Percentiles rank a stretch among this genome's conserved stretches.
Conservation (phyloP, 768 basidiomycete species). For the Naganishia antarctica region DNA sequence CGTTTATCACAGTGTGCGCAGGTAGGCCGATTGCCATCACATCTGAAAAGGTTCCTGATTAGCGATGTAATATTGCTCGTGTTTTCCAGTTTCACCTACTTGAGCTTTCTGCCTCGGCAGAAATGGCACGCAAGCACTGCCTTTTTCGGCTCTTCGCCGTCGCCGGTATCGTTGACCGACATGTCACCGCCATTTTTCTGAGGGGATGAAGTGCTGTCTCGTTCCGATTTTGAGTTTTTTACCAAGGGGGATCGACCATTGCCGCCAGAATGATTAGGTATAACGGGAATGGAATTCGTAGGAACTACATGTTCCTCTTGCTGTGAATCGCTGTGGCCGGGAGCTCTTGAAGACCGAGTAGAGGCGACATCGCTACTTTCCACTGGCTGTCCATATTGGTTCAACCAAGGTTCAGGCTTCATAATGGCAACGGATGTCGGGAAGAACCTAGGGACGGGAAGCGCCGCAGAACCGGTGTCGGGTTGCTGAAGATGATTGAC, state of each 20-base stretch:
- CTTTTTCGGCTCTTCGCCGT: constrained; percentile 31
- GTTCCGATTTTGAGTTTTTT: too few relatives aligned
- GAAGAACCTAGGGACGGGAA: neutral
- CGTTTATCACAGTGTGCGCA: constrained; percentile 48
- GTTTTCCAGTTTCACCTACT: constrained; percentile 37
- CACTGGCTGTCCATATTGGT: neutral
- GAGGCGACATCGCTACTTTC: neutral
- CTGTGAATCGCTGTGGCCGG: neutral
- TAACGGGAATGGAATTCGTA: too few relatives aligned
- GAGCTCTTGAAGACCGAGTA: neutral
- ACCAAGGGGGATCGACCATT: too few relatives aligned
- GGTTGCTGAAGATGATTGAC: constrained; percentile 3
- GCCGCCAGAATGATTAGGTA: too few relatives aligned
- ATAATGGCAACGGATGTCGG: neutral
- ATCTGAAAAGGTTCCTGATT: constrained; percentile 29
- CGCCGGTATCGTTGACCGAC: neutral
- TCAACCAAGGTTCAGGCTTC: constrained; percentile 3
- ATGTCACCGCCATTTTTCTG: neutral
- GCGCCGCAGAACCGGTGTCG: neutral
- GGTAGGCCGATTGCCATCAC: constrained; percentile 45
- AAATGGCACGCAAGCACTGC: constrained; percentile 49
- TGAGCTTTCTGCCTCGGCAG: constrained; percentile 49
- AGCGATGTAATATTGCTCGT: neutral
- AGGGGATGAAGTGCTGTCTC: neutral
- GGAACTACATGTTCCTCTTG: neutral